Percentiles rank a stretch among this genome's conserved stretches.
Evolutionary conservation across 2,329 filamentous ascomycete genomes (phyloP).

Genomic region (Hypoxylon sp.): DNA sequence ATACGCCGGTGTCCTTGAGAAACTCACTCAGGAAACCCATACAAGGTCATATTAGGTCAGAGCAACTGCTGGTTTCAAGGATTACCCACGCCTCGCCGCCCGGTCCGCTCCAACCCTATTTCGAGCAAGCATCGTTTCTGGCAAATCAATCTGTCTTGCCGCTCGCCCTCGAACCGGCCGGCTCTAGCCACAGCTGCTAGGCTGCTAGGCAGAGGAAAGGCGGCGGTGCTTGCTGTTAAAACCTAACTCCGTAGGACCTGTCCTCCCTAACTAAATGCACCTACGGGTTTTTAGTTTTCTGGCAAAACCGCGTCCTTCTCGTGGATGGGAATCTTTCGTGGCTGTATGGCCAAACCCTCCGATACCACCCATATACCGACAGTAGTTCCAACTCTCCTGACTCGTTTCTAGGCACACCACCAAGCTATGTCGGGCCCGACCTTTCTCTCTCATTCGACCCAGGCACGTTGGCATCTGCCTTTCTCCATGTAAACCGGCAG

Average conservation of each 20-base stretch:
- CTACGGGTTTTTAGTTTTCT: too few relatives aligned
- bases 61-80: neutral
- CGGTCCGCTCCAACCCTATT: conserved; percentile 13
- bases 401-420: conserved; percentile 7
- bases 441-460: too few relatives aligned
- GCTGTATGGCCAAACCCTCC: neutral
- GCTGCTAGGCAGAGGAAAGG: neutral
- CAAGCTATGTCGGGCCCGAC: conserved; percentile 1
- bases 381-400: conserved; percentile 22
- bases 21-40: too few relatives aligned
- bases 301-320: neutral
- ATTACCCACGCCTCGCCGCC: neutral
- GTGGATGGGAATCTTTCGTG: neutral
- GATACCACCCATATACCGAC: neutral
- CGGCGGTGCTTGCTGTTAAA: neutral
- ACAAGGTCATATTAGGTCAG: neutral
- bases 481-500: too few relatives aligned
- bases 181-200: neutral
- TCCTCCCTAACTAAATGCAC: too few relatives aligned
- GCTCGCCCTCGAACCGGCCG: neutral
- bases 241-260: neutral
- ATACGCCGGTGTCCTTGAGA: too few relatives aligned
- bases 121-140: neutral
- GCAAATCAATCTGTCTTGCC: neutral
- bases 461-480: too few relatives aligned